Conservation (phyloP, 2,329 filamentous ascomycete genomes). For the Metarhizium robertsii region DNA sequence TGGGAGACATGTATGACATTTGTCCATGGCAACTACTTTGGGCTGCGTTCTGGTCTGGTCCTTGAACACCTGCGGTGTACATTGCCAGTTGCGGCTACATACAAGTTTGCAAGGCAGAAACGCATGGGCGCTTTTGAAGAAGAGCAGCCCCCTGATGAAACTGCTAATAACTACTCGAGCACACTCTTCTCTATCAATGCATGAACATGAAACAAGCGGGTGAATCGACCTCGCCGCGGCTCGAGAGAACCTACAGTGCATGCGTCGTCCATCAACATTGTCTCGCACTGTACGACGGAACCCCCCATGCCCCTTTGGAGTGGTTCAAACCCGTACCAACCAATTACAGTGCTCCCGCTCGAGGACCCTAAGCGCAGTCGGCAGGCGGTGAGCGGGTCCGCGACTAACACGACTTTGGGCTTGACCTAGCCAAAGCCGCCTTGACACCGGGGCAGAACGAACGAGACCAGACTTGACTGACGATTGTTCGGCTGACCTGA, state of each 20-base stretch:
- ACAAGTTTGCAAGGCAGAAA: no score
- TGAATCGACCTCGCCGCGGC: no score
- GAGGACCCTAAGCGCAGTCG: slow-evolving; percentile 6
- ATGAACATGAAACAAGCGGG: no score
- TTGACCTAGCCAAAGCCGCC: neutral
- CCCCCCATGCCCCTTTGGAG: slow-evolving; percentile 1
- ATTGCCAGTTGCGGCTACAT: no score
- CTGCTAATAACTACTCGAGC: no score
- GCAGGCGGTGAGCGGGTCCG: slow-evolving; percentile 12
- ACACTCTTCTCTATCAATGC: no score
- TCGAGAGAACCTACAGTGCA: neutral
- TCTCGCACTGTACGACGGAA: slow-evolving; percentile 1
- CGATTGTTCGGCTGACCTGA: neutral
- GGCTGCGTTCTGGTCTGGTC: no score
- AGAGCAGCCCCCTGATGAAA: no score
- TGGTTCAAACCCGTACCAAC: neutral
- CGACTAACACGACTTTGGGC: slow-evolving; percentile 10
- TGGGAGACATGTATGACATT: no score
- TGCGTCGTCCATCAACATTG: neutral
- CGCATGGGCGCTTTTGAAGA: no score
- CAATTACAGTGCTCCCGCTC: slow-evolving; percentile 6
- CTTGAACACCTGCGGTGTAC: no score
- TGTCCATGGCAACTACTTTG: no score
- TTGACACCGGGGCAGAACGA: neutral
- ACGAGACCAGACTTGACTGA: neutral